Base-by-base conservation (phyloP, 192 early-diverging fungal species). In the Gaertneriomyces semiglobifer region DNA sequence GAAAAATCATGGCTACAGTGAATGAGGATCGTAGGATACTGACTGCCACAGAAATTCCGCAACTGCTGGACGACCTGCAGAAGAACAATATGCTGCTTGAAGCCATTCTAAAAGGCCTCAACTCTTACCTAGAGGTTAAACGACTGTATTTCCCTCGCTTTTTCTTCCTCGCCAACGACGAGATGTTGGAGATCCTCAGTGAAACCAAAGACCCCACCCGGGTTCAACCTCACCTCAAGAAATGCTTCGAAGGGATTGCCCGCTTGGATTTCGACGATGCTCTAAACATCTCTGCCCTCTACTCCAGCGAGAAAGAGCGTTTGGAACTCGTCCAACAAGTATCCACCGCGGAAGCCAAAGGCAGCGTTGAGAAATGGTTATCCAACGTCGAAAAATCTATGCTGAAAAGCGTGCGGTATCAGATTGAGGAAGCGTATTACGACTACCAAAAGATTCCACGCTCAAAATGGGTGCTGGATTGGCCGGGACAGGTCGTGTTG, bases 101-200 rank as follows among this genome's bases (percentile, higher is more conserved):
- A 69, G 62, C 77, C 43, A 86, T 86, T 68, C 73, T 86, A 16
- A 86, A 86, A 62, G 85, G 84, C 16, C 70, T 86, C 14, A 86
- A 86, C 60, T 81, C 79, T 0, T 86, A 86, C 55, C 60, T 86
- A 48, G 85, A 86, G 59, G 62, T 86, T 25, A 86, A 86, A 59
- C 74, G 85, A 41, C 57, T 86, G 18, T 82, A 69, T 60, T 86
- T 86, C 65, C 85, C 85, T 1, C 62, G 85, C 10, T 86, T 86
- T 68, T 86, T 86, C 69, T 86, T 86, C 72, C 61, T 86, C 9
- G 86, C 85, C 39, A 86, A 86, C 63, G 85, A 86, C 60, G 85
- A 86, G 71, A 86, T 86, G 85, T 73, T 86, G 16, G 85, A 86
- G 66, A 86, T 86, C 69, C 66, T 86, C 38, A 85, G 82, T 10